Base-by-base conservation (phyloP, 2,329 filamentous ascomycete species). In the Pleomassaria siparia region DNA sequence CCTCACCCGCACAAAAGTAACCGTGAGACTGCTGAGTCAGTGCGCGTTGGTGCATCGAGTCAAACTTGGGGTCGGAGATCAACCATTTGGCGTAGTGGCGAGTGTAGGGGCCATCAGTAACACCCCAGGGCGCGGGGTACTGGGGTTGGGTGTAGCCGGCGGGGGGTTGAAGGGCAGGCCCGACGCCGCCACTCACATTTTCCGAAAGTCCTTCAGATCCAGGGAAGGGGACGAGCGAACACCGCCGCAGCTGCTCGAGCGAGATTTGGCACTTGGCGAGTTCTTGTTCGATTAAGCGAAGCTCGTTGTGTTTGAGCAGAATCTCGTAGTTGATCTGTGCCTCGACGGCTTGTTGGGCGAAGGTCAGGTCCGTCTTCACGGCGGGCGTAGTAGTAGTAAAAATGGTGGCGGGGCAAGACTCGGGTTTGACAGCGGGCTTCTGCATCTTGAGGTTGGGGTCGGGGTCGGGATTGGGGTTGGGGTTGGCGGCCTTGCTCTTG, bases 31-130 rank as follows among this genome's bases (percentile, higher is more conserved):
- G 65, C 56, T 67, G 60, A 35, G 63, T 59, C 46, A 70, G 60
- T 43, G 58, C 59, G 46, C 62, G 66, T 50, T 71, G 64, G 3
- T 73, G 71, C 33, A 73, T 59, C 10, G 76, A 66, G 50, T 96
- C 92, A 71, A 97, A 97, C 40, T 83, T 83, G 47, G 88, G 82
- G 71, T 96, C 91, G 43, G 88, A 89, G 50, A 97, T 85, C 58
- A 99, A 83, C 94, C 94, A 99, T 77, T 89, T 90, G 67, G 90
- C 86, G 73, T 96, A 96, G 74, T 97, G 94, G 59, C 91, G 86
- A 51, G 91, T 86, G 73, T 97, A 97, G 2, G 94, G 91, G 10
- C 94, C 94, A 62, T 96, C 89, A 13, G 85, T 84, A 47, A 96
- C 89, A 57, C 92, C 92, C 77, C 91, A 96, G 2, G 94, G 88